Evolutionary conservation across 2,329 filamentous ascomycete genomes (phyloP).

Genomic region (Orbilia blumenaviensis): DNA sequence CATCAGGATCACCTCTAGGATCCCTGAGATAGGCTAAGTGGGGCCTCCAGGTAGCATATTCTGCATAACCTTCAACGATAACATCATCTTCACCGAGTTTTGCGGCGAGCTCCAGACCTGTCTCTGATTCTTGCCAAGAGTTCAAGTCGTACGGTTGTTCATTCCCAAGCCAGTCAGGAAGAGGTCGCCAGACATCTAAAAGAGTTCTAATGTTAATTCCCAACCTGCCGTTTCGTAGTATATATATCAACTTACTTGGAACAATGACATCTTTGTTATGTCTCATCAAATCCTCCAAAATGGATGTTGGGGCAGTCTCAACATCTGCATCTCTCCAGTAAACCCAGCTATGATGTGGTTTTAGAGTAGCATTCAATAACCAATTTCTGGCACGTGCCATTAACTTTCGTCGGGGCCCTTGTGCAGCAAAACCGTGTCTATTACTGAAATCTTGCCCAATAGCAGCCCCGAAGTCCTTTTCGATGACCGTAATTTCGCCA

Average conservation of each 20-base stretch:
- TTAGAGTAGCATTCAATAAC: slow-evolving; percentile 89
- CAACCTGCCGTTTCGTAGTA: background rate
- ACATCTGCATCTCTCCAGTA: slow-evolving; percentile 99
- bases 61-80: slow-evolving; percentile 97
- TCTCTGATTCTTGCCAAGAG: slow-evolving; percentile 99
- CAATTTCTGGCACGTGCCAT: slow-evolving; percentile 99
- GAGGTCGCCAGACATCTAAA: slow-evolving; percentile 93
- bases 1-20: slow-evolving; percentile 95
- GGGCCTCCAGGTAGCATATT: slow-evolving; percentile 97
- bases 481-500: slow-evolving; percentile 95
- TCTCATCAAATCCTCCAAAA: slow-evolving; percentile 96
- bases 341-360: slow-evolving; percentile 97
- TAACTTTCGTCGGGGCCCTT: slow-evolving; percentile 89
- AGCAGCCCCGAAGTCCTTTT: slow-evolving; percentile 98
- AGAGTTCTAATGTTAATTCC: slow-evolving; percentile 57
- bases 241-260: slow-evolving; percentile 74
- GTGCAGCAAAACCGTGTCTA: slow-evolving; percentile 94
- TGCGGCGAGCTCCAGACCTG: slow-evolving; percentile 88
- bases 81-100: slow-evolving; percentile 97
- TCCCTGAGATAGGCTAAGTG: slow-evolving; percentile 96
- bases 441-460: slow-evolving; percentile 98
- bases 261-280: slow-evolving; percentile 99
- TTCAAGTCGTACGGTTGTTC: slow-evolving; percentile 99
- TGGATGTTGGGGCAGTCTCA: slow-evolving; percentile 94
- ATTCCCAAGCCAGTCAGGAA: slow-evolving; percentile 97